Percentiles rank a stretch among this genome's conserved stretches.
Conservation (phyloP, 805 yeast genomes). For the Candida nanaspora region DNA sequence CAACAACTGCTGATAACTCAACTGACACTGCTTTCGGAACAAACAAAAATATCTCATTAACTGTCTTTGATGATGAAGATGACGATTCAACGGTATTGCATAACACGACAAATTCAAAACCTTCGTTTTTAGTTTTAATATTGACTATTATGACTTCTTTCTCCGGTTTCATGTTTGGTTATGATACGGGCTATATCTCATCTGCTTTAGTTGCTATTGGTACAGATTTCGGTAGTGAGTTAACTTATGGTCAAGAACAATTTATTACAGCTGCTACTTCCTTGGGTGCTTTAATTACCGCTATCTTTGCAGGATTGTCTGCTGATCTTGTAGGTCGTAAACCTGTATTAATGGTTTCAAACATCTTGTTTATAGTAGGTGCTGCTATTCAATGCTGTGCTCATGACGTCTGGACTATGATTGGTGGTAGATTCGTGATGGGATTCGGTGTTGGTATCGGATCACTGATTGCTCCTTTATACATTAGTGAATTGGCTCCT, state of each 20-base stretch:
- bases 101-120: too few species aligned
- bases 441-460: constrained; percentile 98
- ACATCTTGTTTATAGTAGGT: constrained; percentile 75
- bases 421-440: constrained; percentile 83
- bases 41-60: too few species aligned
- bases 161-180: constrained; percentile 96
- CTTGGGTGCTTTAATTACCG: constrained; percentile 81
- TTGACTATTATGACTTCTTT: constrained; percentile 76
- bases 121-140: constrained; percentile 57
- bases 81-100: too few species aligned
- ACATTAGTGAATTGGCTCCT: constrained; percentile 90
- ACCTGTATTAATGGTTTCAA: constrained; percentile 76
- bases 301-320: constrained; percentile 67
- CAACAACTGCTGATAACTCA: too few species aligned
- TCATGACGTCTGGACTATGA: constrained; percentile 82
- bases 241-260: constrained; percentile 78
- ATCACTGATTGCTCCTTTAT: constrained; percentile 88
- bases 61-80: too few species aligned
- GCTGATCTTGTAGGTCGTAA: constrained; percentile 86
- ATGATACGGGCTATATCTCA: constrained; percentile 95
- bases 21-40: too few species aligned
- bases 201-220: constrained; percentile 86
- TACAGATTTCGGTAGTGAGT: constrained; percentile 54
- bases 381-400: constrained; percentile 81
- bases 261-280: constrained; percentile 92